Base-by-base conservation (phyloP, 164 flowering plant species). In the Chimonanthus praecox region DNA sequence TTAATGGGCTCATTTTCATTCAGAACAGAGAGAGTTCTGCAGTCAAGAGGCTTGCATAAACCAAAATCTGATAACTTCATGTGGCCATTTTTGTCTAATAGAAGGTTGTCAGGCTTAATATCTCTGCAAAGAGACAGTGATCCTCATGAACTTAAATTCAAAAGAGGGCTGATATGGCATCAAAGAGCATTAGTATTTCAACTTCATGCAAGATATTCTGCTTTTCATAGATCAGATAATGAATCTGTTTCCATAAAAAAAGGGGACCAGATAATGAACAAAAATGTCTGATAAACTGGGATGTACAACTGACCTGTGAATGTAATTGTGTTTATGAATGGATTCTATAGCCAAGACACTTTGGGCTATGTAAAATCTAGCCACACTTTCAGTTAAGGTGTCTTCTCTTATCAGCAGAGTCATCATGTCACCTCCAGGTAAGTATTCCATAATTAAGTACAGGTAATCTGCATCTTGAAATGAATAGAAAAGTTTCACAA, bases 371-470 rank as follows among this genome's bases (percentile, higher is more conserved):
- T 94, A 96, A 85, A 96, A 96, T 80, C 87, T 87, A 74, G 99
- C 97, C 71, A 96, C 94, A 75, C 79, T 84, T 85, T 96, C 99
- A 65, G 97, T 88, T 79, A 96, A 81, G 47, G 90, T 96, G 81
- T 96, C 99, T 85, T 94, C 99, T 78, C 98, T 88, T 76, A 96
- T 94, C 73, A 96, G 83, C 79, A 96, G 82, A 67, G 97, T 96
- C 99, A 96, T 96, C 86, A 96, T 83, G 83, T 96, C 99, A 75
- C 98, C 99, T 70, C 99, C 99, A 85, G 99, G 97, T 49, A 94
- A 87, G 83, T 96, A 96, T 76, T 96, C 99, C 99, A 94, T 96
- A 15, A 96, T 84, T 47, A 96, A 87, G 70, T 96, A 94, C 69
- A 96, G 74, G 84, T 88, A 90, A 46, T 94, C 98, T 62, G 85